Base-by-base conservation (phyloP, 140 eudicot species). In the Bidens hawaiensis region DNA sequence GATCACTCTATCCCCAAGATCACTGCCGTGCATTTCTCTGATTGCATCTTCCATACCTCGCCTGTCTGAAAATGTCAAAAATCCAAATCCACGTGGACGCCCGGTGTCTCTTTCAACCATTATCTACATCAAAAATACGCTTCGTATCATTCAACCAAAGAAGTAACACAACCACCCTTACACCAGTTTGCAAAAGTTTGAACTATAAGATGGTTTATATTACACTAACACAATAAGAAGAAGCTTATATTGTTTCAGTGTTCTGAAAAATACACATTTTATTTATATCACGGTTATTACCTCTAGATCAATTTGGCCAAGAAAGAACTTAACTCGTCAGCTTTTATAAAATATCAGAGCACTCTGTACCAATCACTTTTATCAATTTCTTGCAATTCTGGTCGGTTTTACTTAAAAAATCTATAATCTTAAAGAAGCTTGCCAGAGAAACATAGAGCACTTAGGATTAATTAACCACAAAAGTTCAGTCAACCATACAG, bases 81-180 rank as follows among this genome's bases (percentile, higher is more conserved):
- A 93, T 47, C 96, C 99, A 69, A 93, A 93, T 60, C 99, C 99
- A 55, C 96, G 99, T 67, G 99, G 95, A 31, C 96, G 95, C 21
- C 95, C 95, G 7, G 99, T 88, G 42, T 88, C 95, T 75, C 99
- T 88, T 77, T 93, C 99, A 68, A 77, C 64, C 99, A 93, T 85
- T 47, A 93, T 76, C 99, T 93, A 72, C 82, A 79, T 26, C 55
- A 73, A 40, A 34, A 64, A 52, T 69, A 56, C 27, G 49, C 28
- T 76, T 74, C 25, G 69, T 42, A 60, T 28, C 26, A 23, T 55
- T 27, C 56, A 60, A 60, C 42, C 45, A 30, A 55, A 38, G 38
- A 60, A 60, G 72, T 33, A 51, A 58, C 36, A 43, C 9, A n/a
- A 22, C 45, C 24, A 38, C 12, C 70, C 14, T 30, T n/a, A 9